Percentiles rank a stretch among this genome's conserved stretches.
phyloP scores from a whole-genome alignment of 2,329 filamentous ascomycete species.

The Xylaria sp. region DNA sequence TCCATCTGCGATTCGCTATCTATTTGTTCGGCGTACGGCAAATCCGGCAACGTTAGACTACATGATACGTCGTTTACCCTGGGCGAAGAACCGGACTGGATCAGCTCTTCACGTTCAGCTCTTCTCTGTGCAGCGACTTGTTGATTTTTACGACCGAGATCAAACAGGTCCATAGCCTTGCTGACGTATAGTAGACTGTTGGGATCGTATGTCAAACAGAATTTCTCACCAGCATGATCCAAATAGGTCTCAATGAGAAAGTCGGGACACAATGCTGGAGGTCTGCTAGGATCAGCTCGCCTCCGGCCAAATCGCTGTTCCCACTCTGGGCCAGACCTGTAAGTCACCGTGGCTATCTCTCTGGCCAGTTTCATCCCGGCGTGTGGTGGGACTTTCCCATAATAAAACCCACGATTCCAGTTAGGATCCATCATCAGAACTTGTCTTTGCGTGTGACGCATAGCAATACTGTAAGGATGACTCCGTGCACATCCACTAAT shows the following conservation, averaged over 20 bases:
- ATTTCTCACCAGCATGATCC: slow-evolving; percentile 98
- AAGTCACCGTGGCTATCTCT: slow-evolving; percentile 97
- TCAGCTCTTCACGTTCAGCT: slow-evolving; percentile 65
- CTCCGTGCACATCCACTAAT: slow-evolving; percentile 94
- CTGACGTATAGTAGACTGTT: slow-evolving; percentile 96
- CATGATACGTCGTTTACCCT: slow-evolving; percentile 64
- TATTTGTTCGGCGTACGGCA: slow-evolving; percentile 87
- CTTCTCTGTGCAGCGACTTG: slow-evolving; percentile 70
- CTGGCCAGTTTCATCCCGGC: slow-evolving; percentile 97
- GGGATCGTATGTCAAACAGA: slow-evolving; percentile 94
- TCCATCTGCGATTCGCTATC: slow-evolving; percentile 55
- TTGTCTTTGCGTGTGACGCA: slow-evolving; percentile 97
- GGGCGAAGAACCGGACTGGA: slow-evolving; percentile 59
- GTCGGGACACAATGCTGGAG: slow-evolving; percentile 93
- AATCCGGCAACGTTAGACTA: slow-evolving; percentile 82
- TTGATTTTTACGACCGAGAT: slow-evolving; percentile 80
- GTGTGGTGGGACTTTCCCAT: slow-evolving; percentile 87
- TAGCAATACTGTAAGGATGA: slow-evolving; percentile 97
- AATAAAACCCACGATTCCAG: slow-evolving; percentile 96
- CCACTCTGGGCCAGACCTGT: slow-evolving; percentile 96
- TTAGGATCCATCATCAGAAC: slow-evolving; percentile 99
- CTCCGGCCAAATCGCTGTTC: slow-evolving; percentile 91
- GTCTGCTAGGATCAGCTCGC: slow-evolving; percentile 84
- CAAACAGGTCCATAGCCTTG: slow-evolving; percentile 99
- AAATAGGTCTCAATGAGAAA: slow-evolving; percentile 98